These are phyloP conservation scores for Funneliformis caledonium DNA, from an alignment of 371 early-diverging fungal species.

Conservation along the genomic window DNA sequence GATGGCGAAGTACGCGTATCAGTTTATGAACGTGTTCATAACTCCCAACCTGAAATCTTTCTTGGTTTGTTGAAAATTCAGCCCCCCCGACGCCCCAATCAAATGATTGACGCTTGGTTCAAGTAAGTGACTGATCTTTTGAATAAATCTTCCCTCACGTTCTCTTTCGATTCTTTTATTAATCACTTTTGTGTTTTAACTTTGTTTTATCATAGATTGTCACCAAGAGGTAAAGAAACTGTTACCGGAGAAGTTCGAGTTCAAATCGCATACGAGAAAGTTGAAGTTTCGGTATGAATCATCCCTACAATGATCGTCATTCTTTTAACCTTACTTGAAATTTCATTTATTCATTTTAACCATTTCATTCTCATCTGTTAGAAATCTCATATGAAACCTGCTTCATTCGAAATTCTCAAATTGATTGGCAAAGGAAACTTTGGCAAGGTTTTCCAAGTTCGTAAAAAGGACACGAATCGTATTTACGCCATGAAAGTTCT, in stretches of 20 bases:
- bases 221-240: slow-evolving; percentile 33
- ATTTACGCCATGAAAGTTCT: slow-evolving; percentile 88
- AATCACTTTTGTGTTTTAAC: neutral
- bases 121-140: slow-evolving; percentile 19
- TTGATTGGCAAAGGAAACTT: slow-evolving; percentile 82
- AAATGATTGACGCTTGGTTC: slow-evolving; percentile 33
- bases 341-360: neutral
- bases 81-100: slow-evolving; percentile 32
- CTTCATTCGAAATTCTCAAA: slow-evolving; percentile 51
- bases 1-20: slow-evolving; percentile 31
- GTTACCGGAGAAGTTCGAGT: slow-evolving; percentile 39
- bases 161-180: neutral
- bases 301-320: neutral
- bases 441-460: slow-evolving; percentile 83
- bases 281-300: slow-evolving; percentile 25
- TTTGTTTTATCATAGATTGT: slow-evolving; percentile 5
- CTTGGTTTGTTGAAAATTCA: slow-evolving; percentile 32
- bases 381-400: slow-evolving; percentile 35
- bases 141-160: neutral
- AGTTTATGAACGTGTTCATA: slow-evolving; percentile 38
- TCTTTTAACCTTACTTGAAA: neutral
- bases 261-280: slow-evolving; percentile 26
- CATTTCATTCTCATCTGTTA: neutral
- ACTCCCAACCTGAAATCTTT: slow-evolving; percentile 26
- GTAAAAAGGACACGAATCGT: slow-evolving; percentile 73